These are phyloP conservation scores for Calonectria crousiana DNA, from an alignment of 2,329 filamentous ascomycete genomes.

Conservation along the genomic window DNA sequence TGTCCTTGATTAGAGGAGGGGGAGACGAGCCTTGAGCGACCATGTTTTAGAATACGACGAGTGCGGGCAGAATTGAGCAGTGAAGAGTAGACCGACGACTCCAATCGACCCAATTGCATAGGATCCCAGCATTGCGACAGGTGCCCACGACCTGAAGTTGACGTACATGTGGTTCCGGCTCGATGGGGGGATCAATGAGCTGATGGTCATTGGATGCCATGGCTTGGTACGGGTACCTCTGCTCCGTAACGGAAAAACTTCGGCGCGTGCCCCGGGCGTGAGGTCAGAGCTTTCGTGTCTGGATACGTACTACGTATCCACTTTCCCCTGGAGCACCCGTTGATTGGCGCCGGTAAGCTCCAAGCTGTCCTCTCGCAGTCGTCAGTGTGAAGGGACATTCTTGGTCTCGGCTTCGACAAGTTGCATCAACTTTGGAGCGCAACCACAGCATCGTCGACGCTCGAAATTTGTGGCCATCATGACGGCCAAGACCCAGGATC, in stretches of 20 bases:
- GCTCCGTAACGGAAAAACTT: slow-evolving; percentile 37
- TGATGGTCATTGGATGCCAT: slow-evolving; percentile 33
- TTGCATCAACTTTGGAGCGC: slow-evolving; percentile 48
- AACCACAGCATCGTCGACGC: slow-evolving; percentile 45
- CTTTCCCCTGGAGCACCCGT: slow-evolving; percentile 27
- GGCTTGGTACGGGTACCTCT: slow-evolving; percentile 17
- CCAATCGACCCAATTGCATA: slow-evolving; percentile 14
- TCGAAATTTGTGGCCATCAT: slow-evolving; percentile 53
- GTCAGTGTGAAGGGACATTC: slow-evolving; percentile 40
- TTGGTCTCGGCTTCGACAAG: slow-evolving; percentile 45
- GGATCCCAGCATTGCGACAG: neutral
- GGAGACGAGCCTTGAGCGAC: neutral
- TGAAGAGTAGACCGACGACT: neutral
- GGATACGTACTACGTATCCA: slow-evolving; percentile 41
- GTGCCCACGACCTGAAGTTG: slow-evolving; percentile 9
- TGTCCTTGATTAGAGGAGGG: neutral
- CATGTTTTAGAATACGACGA: neutral
- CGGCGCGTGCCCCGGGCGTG: slow-evolving; percentile 23
- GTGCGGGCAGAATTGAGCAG: neutral
- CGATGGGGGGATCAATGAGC: slow-evolving; percentile 23
- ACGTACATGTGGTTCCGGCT: slow-evolving; percentile 25
- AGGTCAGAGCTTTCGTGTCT: slow-evolving; percentile 24
- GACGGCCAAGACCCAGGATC: slow-evolving; percentile 60
- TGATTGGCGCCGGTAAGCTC: slow-evolving; percentile 51
- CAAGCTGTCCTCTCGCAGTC: slow-evolving; percentile 58